Base-by-base conservation (phyloP, 1,284 basidiomycete species). In the Erythrobasidium hasegawianum region DNA sequence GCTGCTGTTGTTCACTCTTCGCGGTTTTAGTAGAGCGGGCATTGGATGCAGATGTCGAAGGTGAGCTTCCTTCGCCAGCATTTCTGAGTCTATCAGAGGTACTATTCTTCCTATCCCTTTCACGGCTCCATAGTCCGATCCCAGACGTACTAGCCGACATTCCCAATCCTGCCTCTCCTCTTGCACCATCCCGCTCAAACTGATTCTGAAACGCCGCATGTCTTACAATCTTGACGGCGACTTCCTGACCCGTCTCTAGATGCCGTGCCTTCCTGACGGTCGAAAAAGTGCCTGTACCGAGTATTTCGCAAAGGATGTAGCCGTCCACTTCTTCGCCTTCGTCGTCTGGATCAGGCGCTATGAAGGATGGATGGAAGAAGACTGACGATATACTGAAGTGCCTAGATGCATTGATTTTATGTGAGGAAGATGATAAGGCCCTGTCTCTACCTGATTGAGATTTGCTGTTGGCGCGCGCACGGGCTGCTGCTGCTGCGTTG, bases 241-340 rank as follows among this genome's bases (percentile, higher is more conserved):
- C 85, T 3, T 83, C 78, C 58, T 83, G 84, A 13, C 87, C 87
- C 2, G 83, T 82, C 5, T 81, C 74, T 13, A 87, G 85, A 14
- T 78, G 83, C 18, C 40, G 58, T 1, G 87, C 92, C 41, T 85
- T 83, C 50, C 89, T 81, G 55, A 97, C 89, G 49, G 85, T 86
- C n/a, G 90, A 91, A 76, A 92, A 92, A 8, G 86, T 89, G 5
- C 94, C 93, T 60, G 84, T 82, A 14, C 89, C 93, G 10, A 97
- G 83, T 70, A 88, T 80, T 54, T 82, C 81, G 20, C 89, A 91
- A 0, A 97, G 82, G 4, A 83, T 84, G 75, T 92, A 95, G 18
- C 79, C 74, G 2, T 71, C 74, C 2, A 76, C 55, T 38, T 70
- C 67, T 39, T 70, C 70, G 26, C 73, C 73, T 29, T 69, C 66